A percentile compares a stretch with the other conserved stretches of the same genome.
Evolutionary conservation across 2,329 filamentous ascomycete genomes (phyloP).

Genomic region (Microcyclospora tardicrescens): DNA sequence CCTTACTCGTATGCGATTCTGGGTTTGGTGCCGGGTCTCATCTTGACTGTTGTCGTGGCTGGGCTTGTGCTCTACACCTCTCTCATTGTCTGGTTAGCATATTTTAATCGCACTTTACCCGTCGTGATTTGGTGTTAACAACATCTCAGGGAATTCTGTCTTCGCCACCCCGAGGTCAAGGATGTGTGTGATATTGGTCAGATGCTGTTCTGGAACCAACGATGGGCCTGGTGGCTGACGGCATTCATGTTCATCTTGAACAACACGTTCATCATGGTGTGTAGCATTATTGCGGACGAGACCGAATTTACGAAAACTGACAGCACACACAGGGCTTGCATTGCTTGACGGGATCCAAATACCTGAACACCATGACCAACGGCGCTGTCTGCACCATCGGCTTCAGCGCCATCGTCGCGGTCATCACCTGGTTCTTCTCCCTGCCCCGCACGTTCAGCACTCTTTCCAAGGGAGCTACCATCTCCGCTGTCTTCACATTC

Average conservation of each 20-base stretch:
- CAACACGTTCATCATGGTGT: slow-evolving; percentile 63
- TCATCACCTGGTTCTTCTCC: slow-evolving; percentile 66
- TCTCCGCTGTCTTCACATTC: slow-evolving; percentile 79
- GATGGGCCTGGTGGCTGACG: slow-evolving; percentile 51
- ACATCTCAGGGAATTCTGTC: slow-evolving; percentile 63
- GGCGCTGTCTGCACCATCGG: slow-evolving; percentile 63
- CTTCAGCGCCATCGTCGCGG: slow-evolving; percentile 60
- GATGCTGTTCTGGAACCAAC: slow-evolving; percentile 79
- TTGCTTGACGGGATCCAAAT: slow-evolving; percentile 72
- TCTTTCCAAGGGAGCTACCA: slow-evolving; percentile 64
- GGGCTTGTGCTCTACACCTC: slow-evolving; percentile 73
- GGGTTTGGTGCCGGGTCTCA: slow-evolving; percentile 74
- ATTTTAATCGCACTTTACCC: not conserved
- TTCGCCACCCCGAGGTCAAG: slow-evolving; percentile 78
- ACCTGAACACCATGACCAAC: slow-evolving; percentile 76
- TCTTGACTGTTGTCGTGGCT: slow-evolving; percentile 69
- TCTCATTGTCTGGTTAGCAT: slow-evolving; percentile 45
- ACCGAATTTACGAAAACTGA: too few species aligned
- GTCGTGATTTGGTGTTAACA: slow-evolving; percentile 17
- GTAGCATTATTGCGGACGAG: too few species aligned
- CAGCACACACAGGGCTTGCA: slow-evolving; percentile 49
- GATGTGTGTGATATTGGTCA: slow-evolving; percentile 95
- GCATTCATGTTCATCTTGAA: slow-evolving; percentile 87
- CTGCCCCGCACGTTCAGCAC: slow-evolving; percentile 75
- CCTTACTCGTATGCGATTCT: slow-evolving; percentile 84